Evolutionary conservation across 306 rosid species (phyloP).

Genomic region (Quercus agrifolia): DNA sequence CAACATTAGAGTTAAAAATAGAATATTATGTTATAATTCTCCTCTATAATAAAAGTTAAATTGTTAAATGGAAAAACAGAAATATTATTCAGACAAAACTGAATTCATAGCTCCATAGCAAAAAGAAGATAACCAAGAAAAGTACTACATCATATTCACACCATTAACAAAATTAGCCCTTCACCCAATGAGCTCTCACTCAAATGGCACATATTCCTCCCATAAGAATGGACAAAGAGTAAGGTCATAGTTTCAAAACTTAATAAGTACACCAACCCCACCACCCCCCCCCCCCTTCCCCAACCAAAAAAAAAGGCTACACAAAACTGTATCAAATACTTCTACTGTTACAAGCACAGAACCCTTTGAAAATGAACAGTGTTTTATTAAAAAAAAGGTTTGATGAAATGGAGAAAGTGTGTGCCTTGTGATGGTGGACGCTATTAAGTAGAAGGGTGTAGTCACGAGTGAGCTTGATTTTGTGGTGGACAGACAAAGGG

Average conservation of each 20-base stretch:
- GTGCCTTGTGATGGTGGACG: conserved; percentile 83
- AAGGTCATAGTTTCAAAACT: too few relatives aligned
- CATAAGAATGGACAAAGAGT: too few relatives aligned
- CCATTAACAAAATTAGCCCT: neutral
- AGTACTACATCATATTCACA: neutral
- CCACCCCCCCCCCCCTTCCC: too few relatives aligned
- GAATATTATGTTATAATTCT: neutral
- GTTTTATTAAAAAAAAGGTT: neutral
- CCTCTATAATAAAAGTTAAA: neutral
- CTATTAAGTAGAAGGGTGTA: conserved; percentile 67
- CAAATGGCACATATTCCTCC: too few relatives aligned
- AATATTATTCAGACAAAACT: neutral
- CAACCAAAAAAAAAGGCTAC: neutral
- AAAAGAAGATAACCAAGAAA: neutral
- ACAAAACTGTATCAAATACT: too few relatives aligned
- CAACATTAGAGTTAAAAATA: conserved; percentile 7
- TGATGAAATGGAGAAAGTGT: conserved; percentile 11
- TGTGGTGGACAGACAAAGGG: conserved; percentile 48
- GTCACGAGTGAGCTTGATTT: conserved; percentile 69
- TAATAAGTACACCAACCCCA: too few relatives aligned
- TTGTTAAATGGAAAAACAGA: neutral
- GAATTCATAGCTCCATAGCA: neutral
- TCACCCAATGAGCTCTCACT: neutral
- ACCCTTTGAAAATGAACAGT: too few relatives aligned
- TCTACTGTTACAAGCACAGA: too few relatives aligned